Percentiles rank a stretch among this genome's conserved stretches.
These are phyloP conservation scores for Apocynum venetum DNA, from an alignment of 257 asterid species.

Conservation along the genomic window DNA sequence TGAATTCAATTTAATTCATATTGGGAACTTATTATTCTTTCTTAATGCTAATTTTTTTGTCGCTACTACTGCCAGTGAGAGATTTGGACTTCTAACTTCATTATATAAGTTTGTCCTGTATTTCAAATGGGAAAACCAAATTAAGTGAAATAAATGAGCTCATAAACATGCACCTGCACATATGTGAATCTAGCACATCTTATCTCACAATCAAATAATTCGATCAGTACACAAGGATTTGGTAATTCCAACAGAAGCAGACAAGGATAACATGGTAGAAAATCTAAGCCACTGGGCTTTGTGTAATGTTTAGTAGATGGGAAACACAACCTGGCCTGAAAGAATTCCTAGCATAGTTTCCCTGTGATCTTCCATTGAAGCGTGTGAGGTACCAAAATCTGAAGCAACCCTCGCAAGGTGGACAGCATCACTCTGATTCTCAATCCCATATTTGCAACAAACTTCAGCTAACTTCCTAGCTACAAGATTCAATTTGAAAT, in stretches of 20 bases:
- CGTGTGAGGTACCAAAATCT: conserved; percentile 78
- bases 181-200: neutral
- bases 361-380: conserved; percentile 78
- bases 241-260: neutral
- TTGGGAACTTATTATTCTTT: neutral
- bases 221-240: neutral
- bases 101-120: neutral
- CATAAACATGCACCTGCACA: neutral
- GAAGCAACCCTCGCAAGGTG: conserved; percentile 63
- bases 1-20: neutral
- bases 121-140: neutral
- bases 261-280: neutral
- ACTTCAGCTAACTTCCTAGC: conserved; percentile 85
- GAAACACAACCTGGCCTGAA: conserved; percentile 58
- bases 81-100: neutral
- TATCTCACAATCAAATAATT: neutral
- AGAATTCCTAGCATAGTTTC: conserved; percentile 78
- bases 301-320: neutral
- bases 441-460: conserved; percentile 83
- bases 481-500: conserved; percentile 38
- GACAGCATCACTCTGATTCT: conserved; percentile 60
- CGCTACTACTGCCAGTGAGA: neutral
- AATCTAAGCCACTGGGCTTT: neutral
- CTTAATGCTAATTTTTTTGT: neutral
- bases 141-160: neutral